Base-by-base conservation (phyloP, 805 yeast genomes). In the Myxozyma neotropica region DNA sequence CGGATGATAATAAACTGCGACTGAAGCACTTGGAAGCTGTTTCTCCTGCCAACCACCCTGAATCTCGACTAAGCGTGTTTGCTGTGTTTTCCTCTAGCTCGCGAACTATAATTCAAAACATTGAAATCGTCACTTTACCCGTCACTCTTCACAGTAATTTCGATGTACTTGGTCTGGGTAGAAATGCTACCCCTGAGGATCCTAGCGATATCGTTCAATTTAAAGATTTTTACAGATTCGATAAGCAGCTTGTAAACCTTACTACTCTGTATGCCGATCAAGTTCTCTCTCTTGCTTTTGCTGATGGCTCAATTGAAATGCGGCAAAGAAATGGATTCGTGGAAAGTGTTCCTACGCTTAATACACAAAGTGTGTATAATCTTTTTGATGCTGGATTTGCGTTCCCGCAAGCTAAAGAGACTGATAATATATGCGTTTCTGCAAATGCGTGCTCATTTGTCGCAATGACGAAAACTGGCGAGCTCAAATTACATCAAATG, bases 371-470 rank as follows among this genome's bases (percentile, higher is more conserved):
- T 60, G 68, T 56, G 46, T 63, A n/a, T 51, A 67, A 36, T 50
- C 57, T 48, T 19, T 69, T 45, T 61, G 68, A 42, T 24, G 73
- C 57, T 21, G 68, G 65, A 29, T 70, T 38, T 59, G 48, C 58
- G 21, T 64, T 70, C 43, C 65, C 71, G 2, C 21, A 53, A 42
- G 29, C 53, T 39, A 49, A 44, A 63, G 58, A 46, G 7, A 59
- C 68, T 1, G 26, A 61, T 0, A 67, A 67, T 23, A 55, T 73
- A 2, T 67, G 72, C 46, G 17, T 75, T 0, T 74, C 78, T 0
- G 75, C 77, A 0, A 74, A 73, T 33, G 52, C 67, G 43, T 63
- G 64, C 26, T 68, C 73, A 1, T 68, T 64, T 46, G 72, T 70
- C 4, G 65, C 68, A 45, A 39, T 67, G 6, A 29, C 21, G 52